Evolutionary conservation across 805 yeast genomes (phyloP).

Genomic region (Wickerhamiella parazyma): DNA sequence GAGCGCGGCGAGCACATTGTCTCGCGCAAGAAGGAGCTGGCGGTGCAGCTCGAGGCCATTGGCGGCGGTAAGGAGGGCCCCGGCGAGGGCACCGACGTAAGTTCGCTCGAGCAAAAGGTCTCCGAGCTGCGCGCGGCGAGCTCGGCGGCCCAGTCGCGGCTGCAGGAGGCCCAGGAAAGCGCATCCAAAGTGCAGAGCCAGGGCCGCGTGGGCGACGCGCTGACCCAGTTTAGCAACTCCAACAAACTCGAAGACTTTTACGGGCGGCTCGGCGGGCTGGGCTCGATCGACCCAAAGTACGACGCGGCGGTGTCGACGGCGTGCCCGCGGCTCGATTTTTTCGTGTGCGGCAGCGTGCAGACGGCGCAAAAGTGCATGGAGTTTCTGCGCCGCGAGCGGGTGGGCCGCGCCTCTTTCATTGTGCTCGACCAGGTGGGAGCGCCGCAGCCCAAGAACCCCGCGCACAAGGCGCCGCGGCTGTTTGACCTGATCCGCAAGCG

Average conservation of each 20-base stretch:
- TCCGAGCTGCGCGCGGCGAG: background rate
- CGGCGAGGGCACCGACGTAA: background rate
- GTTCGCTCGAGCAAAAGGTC: background rate
- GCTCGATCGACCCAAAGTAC: constrained; percentile 74
- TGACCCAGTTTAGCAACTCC: constrained; percentile 56
- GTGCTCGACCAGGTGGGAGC: constrained; percentile 48
- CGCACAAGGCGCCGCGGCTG: constrained; percentile 61
- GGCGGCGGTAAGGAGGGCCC: constrained; percentile 21
- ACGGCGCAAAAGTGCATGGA: constrained; percentile 70
- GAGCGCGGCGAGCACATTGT: constrained; percentile 22
- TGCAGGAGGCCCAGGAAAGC: constrained; percentile 44
- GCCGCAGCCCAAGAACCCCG: constrained; percentile 24
- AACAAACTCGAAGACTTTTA: constrained; percentile 78
- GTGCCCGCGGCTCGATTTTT: constrained; percentile 76
- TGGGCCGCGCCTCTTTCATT: constrained; percentile 85
- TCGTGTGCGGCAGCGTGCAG: constrained; percentile 73
- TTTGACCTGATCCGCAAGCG: constrained; percentile 68
- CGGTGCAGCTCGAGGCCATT: constrained; percentile 35
- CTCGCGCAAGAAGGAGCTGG: constrained; percentile 32
- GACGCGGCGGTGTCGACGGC: constrained; percentile 95
- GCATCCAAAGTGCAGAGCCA: constrained; percentile 49
- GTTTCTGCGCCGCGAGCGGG: constrained; percentile 60
- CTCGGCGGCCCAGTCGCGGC: constrained; percentile 34
- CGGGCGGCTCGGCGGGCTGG: constrained; percentile 86
- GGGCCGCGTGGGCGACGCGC: constrained; percentile 55